These are phyloP conservation scores for Rubus idaeus DNA, from an alignment of 306 rosid genomes.

Conservation along the genomic window DNA sequence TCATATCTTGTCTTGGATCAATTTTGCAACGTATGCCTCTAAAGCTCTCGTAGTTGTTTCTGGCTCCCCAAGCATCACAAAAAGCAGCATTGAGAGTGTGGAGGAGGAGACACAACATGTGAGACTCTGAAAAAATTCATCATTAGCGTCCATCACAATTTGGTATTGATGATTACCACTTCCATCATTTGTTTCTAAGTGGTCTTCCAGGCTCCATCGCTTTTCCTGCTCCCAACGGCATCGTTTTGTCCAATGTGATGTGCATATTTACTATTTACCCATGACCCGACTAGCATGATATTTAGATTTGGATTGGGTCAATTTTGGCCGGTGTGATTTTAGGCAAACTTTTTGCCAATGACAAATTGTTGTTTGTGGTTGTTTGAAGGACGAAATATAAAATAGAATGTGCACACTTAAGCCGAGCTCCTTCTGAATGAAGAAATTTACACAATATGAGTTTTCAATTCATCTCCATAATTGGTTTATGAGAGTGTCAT, in stretches of 20 bases:
- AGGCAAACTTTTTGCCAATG: neutral
- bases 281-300: too few relatives aligned
- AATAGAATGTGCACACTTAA: neutral
- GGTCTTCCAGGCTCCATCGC: neutral
- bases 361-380: neutral
- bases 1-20: constrained; percentile 32
- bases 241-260: neutral
- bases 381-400: neutral
- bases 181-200: neutral
- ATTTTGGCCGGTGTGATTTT: neutral
- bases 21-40: constrained; percentile 18
- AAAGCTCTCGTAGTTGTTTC: constrained; percentile 13
- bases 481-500: too few relatives aligned
- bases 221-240: neutral
- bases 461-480: neutral
- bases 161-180: constrained; percentile 16
- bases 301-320: too few relatives aligned
- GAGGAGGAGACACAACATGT: constrained; percentile 44
- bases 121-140: constrained; percentile 26
- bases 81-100: constrained; percentile 19
- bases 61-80: constrained; percentile 21
- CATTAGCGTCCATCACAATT: constrained; percentile 26
- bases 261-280: neutral
- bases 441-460: neutral
- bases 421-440: neutral